Base-by-base conservation (phyloP, 306 rosid species). In the Begonia loranthoides region DNA sequence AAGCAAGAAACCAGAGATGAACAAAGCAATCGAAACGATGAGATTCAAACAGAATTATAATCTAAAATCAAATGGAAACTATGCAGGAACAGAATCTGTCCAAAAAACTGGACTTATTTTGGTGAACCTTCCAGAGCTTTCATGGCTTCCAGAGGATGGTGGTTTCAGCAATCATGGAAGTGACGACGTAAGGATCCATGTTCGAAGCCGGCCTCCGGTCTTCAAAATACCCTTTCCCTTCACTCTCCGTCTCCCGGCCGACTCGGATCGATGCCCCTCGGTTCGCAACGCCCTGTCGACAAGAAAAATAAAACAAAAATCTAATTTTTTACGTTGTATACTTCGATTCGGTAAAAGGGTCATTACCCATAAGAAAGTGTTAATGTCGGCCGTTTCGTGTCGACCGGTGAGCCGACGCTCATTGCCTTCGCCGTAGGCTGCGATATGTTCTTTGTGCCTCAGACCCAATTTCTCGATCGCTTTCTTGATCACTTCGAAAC, bases 81-180 rank as follows among this genome's bases (percentile, higher is more conserved):
- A 5, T 7, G 36, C 36, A 28, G 9, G 36, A 28, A 28, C 36
- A 28, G 36, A 28, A 28, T 28, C 36, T 28, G 36, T 28, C 36
- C 36, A 28, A 28, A 28, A 28, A 3, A 3, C 36, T 28, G 36
- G 9, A 28, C 36, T 28, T 28, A 28, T 28, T 28, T 28, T 28
- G 36, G 36, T 7, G 5, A 28, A 28, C 8, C 36, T 28, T 28
- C 1, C 9, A 5, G 36, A 28, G 36, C 36, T 28, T 28, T 43
- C 47, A 43, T 43, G 47, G 47, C 15, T 43, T 43, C 51, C 51
- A 48, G 16, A 48, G 51, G 3, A 48, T 48, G 17, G 51, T 15
- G 21, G 51, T 48, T 9, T 48, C 51, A 12, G 51, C 51, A 48
- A 48, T 48, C 51, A 48, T 48, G 21, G 51, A n/a, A 13, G 51